Percentiles rank a stretch among this genome's conserved stretches.
Conservation (phyloP, 176 grass and related monocot genomes). For the Musa beccarii region DNA sequence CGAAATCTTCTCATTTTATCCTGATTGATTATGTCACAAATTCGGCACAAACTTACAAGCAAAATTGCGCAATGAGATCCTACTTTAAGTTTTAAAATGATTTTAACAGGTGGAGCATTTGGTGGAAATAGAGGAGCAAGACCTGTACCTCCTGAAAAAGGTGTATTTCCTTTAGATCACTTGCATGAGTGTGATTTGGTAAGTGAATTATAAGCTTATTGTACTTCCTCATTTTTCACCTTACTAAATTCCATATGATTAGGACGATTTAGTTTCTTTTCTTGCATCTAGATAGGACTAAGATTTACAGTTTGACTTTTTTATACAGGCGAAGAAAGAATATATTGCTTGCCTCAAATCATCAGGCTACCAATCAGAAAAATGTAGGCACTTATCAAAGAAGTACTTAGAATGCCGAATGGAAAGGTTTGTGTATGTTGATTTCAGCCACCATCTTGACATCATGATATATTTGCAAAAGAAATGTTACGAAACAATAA, state of each 20-base stretch:
- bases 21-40: not conserved
- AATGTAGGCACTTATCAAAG: constrained; percentile 55
- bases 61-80: not conserved
- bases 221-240: not conserved
- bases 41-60: not conserved
- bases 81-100: not conserved
- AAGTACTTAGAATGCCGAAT: constrained; percentile 69
- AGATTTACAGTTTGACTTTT: not conserved
- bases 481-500: no score
- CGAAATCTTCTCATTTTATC: not conserved
- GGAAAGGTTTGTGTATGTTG: constrained; percentile 38
- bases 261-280: not conserved
- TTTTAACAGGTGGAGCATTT: constrained; percentile 69
- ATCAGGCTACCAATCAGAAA: constrained; percentile 53
- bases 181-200: constrained; percentile 81
- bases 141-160: constrained; percentile 88
- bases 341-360: constrained; percentile 82
- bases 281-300: not conserved
- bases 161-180: constrained; percentile 85
- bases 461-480: no score
- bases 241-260: not conserved
- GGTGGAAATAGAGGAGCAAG: constrained; percentile 78
- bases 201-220: constrained; percentile 5
- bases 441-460: not conserved
- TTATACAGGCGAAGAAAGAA: constrained; percentile 68